These are phyloP conservation scores for Harrya chromipes DNA, from an alignment of 768 basidiomycete species.

Conservation along the genomic window DNA sequence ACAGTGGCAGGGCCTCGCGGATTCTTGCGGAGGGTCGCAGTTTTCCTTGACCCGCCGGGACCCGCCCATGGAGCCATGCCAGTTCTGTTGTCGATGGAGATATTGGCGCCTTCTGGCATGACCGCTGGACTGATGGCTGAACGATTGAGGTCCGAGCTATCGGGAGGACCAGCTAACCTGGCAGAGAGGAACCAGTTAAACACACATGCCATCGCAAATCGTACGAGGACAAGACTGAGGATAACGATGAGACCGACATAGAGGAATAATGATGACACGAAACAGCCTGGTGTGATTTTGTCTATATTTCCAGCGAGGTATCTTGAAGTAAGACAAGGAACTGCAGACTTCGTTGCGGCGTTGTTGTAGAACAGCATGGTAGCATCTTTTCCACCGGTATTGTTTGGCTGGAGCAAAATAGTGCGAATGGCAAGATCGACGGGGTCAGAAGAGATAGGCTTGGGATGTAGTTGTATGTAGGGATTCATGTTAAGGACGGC, in stretches of 20 bases:
- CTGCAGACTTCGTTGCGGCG: constrained; percentile 56
- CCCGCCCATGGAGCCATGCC: constrained; percentile 96
- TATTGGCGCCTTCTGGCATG: constrained; percentile 93
- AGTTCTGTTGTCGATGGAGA: constrained; percentile 85
- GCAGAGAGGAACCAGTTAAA: constrained; percentile 97
- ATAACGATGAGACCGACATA: constrained; percentile 91
- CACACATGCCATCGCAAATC: constrained; percentile 93
- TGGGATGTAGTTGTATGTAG: constrained; percentile 75
- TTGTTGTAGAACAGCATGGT: constrained; percentile 84
- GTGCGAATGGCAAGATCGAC: constrained; percentile 84
- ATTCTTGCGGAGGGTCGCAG: constrained; percentile 38
- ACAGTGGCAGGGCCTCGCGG: constrained; percentile 47
- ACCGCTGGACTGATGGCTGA: constrained; percentile 92
- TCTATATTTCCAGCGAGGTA: constrained; percentile 96
- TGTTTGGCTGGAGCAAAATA: constrained; percentile 48
- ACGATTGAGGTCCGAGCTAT: constrained; percentile 66
- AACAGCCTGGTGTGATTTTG: constrained; percentile 95
- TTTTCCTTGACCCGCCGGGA: constrained; percentile 47
- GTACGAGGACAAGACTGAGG: constrained; percentile 82
- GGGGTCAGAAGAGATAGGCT: constrained; percentile 62
- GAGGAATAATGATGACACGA: constrained; percentile 83
- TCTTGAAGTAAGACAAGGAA: constrained; percentile 79
- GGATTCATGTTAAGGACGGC: constrained; percentile 90
- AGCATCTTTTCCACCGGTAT: constrained; percentile 76
- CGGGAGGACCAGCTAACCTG: constrained; percentile 74